A percentile compares a stretch with the other conserved stretches of the same genome.
phyloP scores from a whole-genome alignment of 2,329 filamentous ascomycete genomes.

The Aspergillus piperis region DNA sequence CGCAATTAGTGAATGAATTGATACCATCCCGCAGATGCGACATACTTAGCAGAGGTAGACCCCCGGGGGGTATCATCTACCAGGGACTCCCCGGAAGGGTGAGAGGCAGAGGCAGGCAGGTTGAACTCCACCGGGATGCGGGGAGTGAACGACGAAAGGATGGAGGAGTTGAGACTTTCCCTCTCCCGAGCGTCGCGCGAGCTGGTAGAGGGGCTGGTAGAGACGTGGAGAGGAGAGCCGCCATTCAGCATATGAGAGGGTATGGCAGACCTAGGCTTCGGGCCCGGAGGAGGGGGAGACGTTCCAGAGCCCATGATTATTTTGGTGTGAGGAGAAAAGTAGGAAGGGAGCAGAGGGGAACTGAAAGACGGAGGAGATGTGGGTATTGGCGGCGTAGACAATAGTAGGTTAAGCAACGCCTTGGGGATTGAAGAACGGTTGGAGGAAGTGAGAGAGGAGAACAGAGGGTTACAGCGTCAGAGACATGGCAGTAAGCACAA shows the following conservation, averaged over 20 bases:
- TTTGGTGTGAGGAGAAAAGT: conserved; percentile 8
- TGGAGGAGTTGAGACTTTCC: conserved; percentile 60
- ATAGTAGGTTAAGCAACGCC: neutral
- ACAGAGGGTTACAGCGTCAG: neutral
- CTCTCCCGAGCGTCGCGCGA: conserved; percentile 57
- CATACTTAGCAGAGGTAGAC: conserved; percentile 30
- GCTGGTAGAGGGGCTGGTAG: conserved; percentile 49
- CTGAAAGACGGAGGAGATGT: neutral
- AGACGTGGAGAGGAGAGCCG: conserved; percentile 53
- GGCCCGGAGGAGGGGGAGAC: conserved; percentile 40
- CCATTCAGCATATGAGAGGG: conserved; percentile 61
- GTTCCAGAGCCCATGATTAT: conserved; percentile 55
- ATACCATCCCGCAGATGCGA: neutral
- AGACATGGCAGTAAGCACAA: neutral
- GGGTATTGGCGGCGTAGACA: neutral
- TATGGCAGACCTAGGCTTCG: conserved; percentile 54
- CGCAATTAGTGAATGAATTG: neutral
- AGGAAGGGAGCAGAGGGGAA: neutral
- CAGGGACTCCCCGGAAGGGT: conserved; percentile 20
- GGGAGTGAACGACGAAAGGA: conserved; percentile 57
- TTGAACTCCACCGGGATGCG: conserved; percentile 36
- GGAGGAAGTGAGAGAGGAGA: neutral
- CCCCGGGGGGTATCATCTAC: conserved; percentile 22
- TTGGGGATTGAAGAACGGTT: neutral
- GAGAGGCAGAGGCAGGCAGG: conserved; percentile 20